Percentiles rank a stretch among this genome's conserved stretches.
Conservation (phyloP, 2,329 filamentous ascomycete genomes). For the Ophioceras dolichostomum region DNA sequence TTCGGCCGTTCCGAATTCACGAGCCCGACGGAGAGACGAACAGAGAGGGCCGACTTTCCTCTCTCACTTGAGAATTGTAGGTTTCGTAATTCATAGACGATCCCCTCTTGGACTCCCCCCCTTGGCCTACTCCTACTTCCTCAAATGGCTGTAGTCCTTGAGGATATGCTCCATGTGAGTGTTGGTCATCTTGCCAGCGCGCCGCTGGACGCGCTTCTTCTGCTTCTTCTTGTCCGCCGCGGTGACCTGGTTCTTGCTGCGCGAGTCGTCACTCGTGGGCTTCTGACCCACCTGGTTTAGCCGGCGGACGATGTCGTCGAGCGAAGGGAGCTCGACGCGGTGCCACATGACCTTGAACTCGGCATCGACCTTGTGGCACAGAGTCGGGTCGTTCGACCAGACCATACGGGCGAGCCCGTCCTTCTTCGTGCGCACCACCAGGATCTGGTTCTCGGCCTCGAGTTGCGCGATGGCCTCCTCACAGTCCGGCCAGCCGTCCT, state of each 20-base stretch:
- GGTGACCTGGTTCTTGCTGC: conserved; percentile 41
- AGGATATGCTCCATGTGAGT: conserved; percentile 75
- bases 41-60: no score
- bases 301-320: conserved; percentile 66
- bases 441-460: conserved; percentile 64
- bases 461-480: conserved; percentile 66
- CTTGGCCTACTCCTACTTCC: conserved; percentile 23
- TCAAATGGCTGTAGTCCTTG: conserved; percentile 52
- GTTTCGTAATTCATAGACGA: no score
- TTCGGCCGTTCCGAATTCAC: no score
- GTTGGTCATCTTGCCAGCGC: conserved; percentile 73
- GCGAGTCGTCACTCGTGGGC: conserved; percentile 70
- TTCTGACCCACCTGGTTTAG: conserved; percentile 69
- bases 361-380: conserved; percentile 62
- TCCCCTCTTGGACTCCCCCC: no score
- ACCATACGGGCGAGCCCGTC: conserved; percentile 77
- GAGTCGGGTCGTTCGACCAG: conserved; percentile 75
- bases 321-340: conserved; percentile 61
- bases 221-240: conserved; percentile 59
- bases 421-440: conserved; percentile 86
- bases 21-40: no score
- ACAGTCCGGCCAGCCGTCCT: conserved; percentile 89
- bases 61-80: no score
- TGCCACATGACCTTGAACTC: conserved; percentile 82
- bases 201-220: conserved; percentile 54